A percentile compares a stretch with the other conserved stretches of the same genome.
These are phyloP conservation scores for Leptographium lundbergii DNA, from an alignment of 2,329 filamentous ascomycete species.

Conservation along the genomic window DNA sequence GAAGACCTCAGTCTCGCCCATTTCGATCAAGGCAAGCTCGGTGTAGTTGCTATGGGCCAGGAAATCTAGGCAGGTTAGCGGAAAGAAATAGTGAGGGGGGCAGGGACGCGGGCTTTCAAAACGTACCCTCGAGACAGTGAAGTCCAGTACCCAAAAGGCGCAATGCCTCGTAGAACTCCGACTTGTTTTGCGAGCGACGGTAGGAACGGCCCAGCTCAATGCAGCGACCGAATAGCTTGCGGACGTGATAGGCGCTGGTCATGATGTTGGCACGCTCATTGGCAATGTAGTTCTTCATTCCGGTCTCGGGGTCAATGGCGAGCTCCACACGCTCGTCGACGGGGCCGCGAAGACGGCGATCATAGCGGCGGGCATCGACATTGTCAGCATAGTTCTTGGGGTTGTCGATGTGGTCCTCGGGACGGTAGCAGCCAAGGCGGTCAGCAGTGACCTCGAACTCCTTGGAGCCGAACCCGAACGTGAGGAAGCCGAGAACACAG, in stretches of 20 bases:
- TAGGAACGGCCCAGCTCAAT: constrained; percentile 75
- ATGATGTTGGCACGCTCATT: constrained; percentile 68
- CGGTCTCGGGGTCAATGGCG: constrained; percentile 59
- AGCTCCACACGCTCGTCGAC: constrained; percentile 71
- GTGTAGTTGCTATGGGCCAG: constrained; percentile 89
- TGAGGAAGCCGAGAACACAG: constrained; percentile 83
- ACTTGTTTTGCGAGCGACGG: constrained; percentile 48
- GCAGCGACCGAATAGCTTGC: constrained; percentile 57
- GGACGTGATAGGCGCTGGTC: constrained; percentile 68
- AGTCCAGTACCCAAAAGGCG: constrained; percentile 76
- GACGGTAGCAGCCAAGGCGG: constrained; percentile 67
- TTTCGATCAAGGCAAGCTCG: constrained; percentile 75
- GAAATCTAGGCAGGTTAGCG: constrained; percentile 44
- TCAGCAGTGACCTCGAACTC: constrained; percentile 79
- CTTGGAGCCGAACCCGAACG: constrained; percentile 68
- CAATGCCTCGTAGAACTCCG: constrained; percentile 78
- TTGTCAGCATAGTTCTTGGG: constrained; percentile 81
- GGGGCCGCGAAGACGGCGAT: constrained; percentile 67
- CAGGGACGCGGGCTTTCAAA: not conserved
- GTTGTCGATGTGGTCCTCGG: constrained; percentile 73
- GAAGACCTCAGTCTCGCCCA: constrained; percentile 71
- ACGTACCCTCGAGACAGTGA: constrained; percentile 67
- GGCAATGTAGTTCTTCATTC: constrained; percentile 90
- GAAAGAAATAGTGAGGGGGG: not conserved
- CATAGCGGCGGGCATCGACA: constrained; percentile 69